Percentiles rank a stretch among this genome's conserved stretches.
These are phyloP conservation scores for Chlamydomonas reinhardtii DNA, from an alignment of 163 green algal genomes.

Conservation along the genomic window DNA sequence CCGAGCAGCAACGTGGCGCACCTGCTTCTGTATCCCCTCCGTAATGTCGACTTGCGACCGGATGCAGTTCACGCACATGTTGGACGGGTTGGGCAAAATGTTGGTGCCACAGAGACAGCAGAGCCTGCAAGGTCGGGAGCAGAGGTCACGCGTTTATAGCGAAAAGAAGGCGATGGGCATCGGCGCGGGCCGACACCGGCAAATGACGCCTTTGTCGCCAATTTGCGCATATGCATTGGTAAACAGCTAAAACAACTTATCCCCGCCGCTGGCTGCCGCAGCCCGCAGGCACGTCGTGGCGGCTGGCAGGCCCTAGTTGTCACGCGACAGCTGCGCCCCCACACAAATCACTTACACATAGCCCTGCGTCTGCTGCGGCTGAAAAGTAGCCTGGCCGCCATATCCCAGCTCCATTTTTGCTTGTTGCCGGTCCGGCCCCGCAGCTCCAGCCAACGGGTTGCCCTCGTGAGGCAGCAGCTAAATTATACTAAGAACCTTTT, in stretches of 20 bases:
- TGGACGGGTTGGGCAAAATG: conserved; percentile 95
- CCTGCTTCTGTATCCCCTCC: conserved; percentile 95
- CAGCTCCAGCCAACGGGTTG: background rate
- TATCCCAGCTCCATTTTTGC: conserved; percentile 29
- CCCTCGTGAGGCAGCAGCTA: background rate
- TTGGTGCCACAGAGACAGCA: conserved; percentile 96
- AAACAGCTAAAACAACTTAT: too few species aligned
- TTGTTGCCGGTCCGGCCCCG: too few species aligned
- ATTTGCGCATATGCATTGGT: too few species aligned
- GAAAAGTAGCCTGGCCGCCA: conserved; percentile 52
- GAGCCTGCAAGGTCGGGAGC: conserved; percentile 68
- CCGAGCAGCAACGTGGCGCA: conserved; percentile 23
- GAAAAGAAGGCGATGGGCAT: background rate
- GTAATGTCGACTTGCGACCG: conserved; percentile 98
- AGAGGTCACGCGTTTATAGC: too few species aligned
- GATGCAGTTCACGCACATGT: conserved; percentile 99
- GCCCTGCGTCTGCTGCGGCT: conserved; percentile 58
- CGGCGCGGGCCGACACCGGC: background rate
- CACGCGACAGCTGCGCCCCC: background rate
- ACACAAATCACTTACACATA: conserved; percentile 55
- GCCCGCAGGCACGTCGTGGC: background rate
- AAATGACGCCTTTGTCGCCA: background rate
- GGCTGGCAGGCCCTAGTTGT: background rate
- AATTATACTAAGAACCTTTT: background rate
- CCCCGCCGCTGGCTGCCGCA: too few species aligned